Conservation (phyloP, 2,329 filamentous ascomycete species). For the Escovopsis sp. region DNA sequence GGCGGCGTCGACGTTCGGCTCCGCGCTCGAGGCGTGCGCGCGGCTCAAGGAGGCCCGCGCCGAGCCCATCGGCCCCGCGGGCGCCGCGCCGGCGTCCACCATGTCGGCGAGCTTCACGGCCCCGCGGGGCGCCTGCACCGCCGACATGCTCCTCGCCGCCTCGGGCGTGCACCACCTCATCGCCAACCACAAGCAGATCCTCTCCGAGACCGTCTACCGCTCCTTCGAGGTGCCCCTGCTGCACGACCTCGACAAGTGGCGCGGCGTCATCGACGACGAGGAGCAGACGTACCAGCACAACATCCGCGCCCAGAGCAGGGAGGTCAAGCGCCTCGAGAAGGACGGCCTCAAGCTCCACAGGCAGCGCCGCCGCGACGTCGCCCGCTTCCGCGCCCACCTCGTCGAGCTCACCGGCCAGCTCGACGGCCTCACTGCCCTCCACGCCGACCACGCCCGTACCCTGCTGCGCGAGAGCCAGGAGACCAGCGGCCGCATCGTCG, state of each 20-base stretch:
- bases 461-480: conserved; percentile 50
- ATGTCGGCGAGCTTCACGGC: conserved; percentile 34
- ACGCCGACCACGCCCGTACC: conserved; percentile 44
- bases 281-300: conserved; percentile 43
- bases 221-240: conserved; percentile 53
- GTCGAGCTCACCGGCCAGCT: conserved; percentile 47
- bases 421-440: conserved; percentile 46
- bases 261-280: conserved; percentile 47
- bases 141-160: conserved; percentile 46
- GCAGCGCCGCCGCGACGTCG: conserved; percentile 45
- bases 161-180: conserved; percentile 52
- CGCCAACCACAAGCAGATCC: conserved; percentile 56
- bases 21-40: conserved; percentile 52
- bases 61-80: conserved; percentile 30
- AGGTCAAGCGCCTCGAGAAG: conserved; percentile 50
- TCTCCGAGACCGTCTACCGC: conserved; percentile 53
- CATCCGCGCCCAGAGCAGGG: conserved; percentile 38
- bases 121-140: conserved; percentile 38
- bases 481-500: conserved; percentile 45
- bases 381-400: conserved; percentile 45
- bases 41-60: conserved; percentile 51
- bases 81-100: conserved; percentile 13
- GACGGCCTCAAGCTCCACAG: conserved; percentile 49
- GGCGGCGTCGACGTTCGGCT: conserved; percentile 48
- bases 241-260: conserved; percentile 55